Conservation (phyloP, 2,329 filamentous ascomycete species). For the Calonectria pauciramosa region DNA sequence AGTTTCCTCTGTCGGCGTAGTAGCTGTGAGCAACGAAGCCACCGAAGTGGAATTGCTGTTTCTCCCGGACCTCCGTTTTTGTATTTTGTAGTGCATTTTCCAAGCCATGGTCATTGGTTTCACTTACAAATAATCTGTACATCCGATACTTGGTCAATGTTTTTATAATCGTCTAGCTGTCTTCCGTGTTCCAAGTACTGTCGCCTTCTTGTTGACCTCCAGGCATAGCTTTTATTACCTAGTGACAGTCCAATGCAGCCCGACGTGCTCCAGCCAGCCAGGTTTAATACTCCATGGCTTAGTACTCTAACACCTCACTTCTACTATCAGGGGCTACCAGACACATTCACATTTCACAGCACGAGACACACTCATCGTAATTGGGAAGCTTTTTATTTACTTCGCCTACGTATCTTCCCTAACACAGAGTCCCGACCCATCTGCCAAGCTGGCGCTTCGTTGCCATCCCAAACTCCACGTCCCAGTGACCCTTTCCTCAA, state of each 20-base stretch:
- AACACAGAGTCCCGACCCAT: constrained; percentile 24
- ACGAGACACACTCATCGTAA: not conserved
- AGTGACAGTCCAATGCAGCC: not conserved
- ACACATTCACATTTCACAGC: not conserved
- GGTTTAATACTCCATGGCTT: not conserved
- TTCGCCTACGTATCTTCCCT: constrained; percentile 35
- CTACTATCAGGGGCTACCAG: too few species aligned
- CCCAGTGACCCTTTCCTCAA: constrained; percentile 17
- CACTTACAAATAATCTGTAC: not conserved
- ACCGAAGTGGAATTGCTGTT: not conserved
- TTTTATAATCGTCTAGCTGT: too few species aligned
- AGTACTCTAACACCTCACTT: not conserved
- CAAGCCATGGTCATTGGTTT: not conserved
- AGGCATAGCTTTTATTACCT: not conserved
- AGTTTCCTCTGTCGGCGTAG: not conserved
- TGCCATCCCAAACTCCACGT: constrained; percentile 42
- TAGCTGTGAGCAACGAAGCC: not conserved
- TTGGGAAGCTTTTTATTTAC: constrained; percentile 19
- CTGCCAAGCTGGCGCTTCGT: constrained; percentile 12
- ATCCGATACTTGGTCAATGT: too few species aligned
- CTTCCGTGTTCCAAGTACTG: not conserved
- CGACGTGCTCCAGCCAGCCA: not conserved
- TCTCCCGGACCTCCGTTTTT: not conserved
- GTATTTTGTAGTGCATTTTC: not conserved
- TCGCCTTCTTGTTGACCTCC: not conserved